Base-by-base conservation (phyloP, 345 rosid genomes). In the Euphorbia tirucalli region DNA sequence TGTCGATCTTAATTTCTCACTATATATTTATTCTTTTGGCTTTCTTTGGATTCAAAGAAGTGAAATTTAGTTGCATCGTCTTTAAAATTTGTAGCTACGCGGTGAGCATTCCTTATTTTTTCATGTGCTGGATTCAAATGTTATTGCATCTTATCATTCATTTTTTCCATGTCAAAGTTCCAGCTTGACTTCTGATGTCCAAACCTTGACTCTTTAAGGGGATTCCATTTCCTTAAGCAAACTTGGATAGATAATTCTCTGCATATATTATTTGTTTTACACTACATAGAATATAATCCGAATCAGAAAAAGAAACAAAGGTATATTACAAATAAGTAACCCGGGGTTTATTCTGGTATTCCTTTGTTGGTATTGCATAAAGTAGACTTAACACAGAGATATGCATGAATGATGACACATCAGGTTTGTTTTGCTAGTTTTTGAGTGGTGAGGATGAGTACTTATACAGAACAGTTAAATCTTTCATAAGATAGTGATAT, bases 381-480 rank as follows among this genome's bases (percentile, higher is more conserved):
- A 11, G 15, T 25, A 15, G 32, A 46, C 21, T 54, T 54, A 19
- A 22, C 4, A 24, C 13, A 27, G 32, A 35, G 32, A 25, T 68
- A 15, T 55, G 35, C 35, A 49, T 54, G 32, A 14, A 54, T 54
- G 60, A 54, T 6, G 22, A 66, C 2, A 10, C 7, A 7, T 28
- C 19, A 41, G 8, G 37, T 30, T 19, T 22, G 1, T 66, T 48
- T 66, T 55, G 11, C 19, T 31, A 28, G 22, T 48, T 54, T 54
- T 19, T 37, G 31, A 54, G 30, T 7, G 50, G 25, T 63, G 48
- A 22, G 10, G 30, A 54, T 48, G n/a, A 69, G 62, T n/a, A 19
- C 54, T 61, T 21, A 7, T 70, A 15, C 22, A 30, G 41, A 61
- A 14, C 44, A 28, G 65, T 71, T 71, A 27, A 31, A 16, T 49